A percentile compares a stretch with the other conserved stretches of the same genome.
Conservation (phyloP, 768 basidiomycete genomes). For the Zangia roseola region DNA sequence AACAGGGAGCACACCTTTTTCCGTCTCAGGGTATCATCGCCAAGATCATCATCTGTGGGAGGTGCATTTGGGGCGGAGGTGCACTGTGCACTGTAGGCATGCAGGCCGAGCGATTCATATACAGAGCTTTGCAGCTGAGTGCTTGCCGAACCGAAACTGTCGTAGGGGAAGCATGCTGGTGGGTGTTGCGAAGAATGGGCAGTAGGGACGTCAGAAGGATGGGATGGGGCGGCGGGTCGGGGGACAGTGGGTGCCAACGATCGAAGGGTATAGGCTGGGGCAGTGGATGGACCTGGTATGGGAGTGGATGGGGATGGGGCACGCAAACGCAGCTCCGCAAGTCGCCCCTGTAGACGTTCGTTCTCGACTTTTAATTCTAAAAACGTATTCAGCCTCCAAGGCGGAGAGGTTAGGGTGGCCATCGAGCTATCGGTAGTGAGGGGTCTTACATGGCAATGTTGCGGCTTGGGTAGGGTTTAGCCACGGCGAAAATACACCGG, state of each 20-base stretch:
- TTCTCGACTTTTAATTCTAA: constrained; percentile 89
- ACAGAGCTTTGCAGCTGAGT: constrained; percentile 10
- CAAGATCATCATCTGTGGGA: constrained; percentile 40
- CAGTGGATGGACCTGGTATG: constrained; percentile 12
- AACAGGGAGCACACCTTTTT: constrained; percentile 54
- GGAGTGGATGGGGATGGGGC: constrained; percentile 18
- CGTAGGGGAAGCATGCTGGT: constrained; percentile 10
- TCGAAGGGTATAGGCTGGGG: constrained; percentile 28
- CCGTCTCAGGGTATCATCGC: constrained; percentile 54
- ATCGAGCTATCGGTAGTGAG: not conserved
- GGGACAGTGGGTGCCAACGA: constrained; percentile 23
- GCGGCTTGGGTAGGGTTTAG: constrained; percentile 74
- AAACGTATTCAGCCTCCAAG: constrained; percentile 61
- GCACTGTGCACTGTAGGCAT: constrained; percentile 18
- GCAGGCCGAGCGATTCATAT: constrained; percentile 22
- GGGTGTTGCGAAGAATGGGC: constrained; percentile 20
- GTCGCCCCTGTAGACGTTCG: constrained; percentile 67
- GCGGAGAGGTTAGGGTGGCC: constrained; percentile 1
- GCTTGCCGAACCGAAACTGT: constrained; percentile 10
- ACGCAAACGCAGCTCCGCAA: constrained; percentile 42
- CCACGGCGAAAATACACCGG: constrained; percentile 71
- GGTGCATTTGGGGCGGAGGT: constrained; percentile 10
- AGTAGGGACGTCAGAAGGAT: constrained; percentile 10
- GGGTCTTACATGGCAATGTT: constrained; percentile 62
- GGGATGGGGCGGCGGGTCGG: constrained; percentile 20